Conservation (phyloP, 2,329 filamentous ascomycete species). For the Paracoccidioides lutzii region DNA sequence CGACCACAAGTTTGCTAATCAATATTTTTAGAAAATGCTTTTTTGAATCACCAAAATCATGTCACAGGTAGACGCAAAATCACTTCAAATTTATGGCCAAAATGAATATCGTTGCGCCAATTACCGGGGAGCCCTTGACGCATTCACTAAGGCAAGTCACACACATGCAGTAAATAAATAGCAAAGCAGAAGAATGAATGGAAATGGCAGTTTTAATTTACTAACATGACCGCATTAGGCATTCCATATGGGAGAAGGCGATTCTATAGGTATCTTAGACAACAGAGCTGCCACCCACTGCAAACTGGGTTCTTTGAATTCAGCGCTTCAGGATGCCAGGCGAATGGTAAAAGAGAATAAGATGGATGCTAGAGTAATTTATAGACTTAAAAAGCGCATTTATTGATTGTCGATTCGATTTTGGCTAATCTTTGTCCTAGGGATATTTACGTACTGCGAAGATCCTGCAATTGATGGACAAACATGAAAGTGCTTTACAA, state of each 20-base stretch:
- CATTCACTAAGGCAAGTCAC: conserved; percentile 27
- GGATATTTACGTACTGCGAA: conserved; percentile 46
- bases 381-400: neutral
- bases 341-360: conserved; percentile 41
- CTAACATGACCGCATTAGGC: conserved; percentile 17
- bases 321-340: conserved; percentile 44
- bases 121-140: conserved; percentile 31
- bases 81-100: conserved; percentile 29
- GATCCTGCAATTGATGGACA: conserved; percentile 34
- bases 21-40: no score
- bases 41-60: neutral
- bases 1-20: no score
- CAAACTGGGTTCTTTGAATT: conserved; percentile 38
- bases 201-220: conserved; percentile 1
- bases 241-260: conserved; percentile 22
- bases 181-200: neutral
- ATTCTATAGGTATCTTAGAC: conserved; percentile 36
- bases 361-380: conserved; percentile 36
- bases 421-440: conserved; percentile 11
- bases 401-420: neutral
- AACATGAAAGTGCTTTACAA: conserved; percentile 40
- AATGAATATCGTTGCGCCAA: conserved; percentile 32
- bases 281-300: conserved; percentile 43
- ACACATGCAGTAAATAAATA: neutral
- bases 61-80: neutral